A percentile compares a stretch with the other conserved stretches of the same genome.
Evolutionary conservation across 345 rosid genomes (phyloP).

Genomic region (Murraya paniculata): DNA sequence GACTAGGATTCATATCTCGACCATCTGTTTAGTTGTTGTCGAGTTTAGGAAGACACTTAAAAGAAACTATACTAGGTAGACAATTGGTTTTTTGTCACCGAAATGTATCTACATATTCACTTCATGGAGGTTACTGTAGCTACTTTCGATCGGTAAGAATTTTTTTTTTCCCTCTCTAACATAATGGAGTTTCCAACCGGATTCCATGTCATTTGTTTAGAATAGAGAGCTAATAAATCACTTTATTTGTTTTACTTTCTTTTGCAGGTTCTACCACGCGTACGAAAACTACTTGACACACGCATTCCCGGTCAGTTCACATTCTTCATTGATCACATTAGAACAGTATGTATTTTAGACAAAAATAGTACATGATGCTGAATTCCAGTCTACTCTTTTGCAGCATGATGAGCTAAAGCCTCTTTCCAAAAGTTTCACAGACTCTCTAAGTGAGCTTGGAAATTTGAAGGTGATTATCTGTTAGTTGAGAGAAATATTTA

Average conservation of each 20-base stretch:
- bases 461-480: constrained; percentile 63
- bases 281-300: constrained; percentile 83
- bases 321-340: constrained; percentile 6
- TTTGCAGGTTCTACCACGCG: constrained; percentile 89
- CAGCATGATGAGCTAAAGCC: constrained; percentile 99
- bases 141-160: neutral
- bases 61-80: neutral
- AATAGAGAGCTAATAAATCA: neutral
- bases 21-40: neutral
- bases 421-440: constrained; percentile 73
- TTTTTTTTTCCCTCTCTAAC: neutral
- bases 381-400: constrained; percentile 18
- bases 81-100: neutral
- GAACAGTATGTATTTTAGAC: neutral
- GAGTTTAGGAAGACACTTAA: neutral
- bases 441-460: constrained; percentile 96
- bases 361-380: constrained; percentile 2
- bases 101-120: neutral
- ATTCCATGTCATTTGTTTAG: neutral
- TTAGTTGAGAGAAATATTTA: constrained; percentile 14
- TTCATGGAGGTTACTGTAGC: neutral
- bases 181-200: neutral
- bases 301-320: constrained; percentile 81
- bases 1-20: neutral
- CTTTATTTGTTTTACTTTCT: constrained; percentile 1